A percentile compares a stretch with the other conserved stretches of the same genome.
Evolutionary conservation across 2,329 filamentous ascomycete genomes (phyloP).

Genomic region (Phyllosticta citrichinensis): DNA sequence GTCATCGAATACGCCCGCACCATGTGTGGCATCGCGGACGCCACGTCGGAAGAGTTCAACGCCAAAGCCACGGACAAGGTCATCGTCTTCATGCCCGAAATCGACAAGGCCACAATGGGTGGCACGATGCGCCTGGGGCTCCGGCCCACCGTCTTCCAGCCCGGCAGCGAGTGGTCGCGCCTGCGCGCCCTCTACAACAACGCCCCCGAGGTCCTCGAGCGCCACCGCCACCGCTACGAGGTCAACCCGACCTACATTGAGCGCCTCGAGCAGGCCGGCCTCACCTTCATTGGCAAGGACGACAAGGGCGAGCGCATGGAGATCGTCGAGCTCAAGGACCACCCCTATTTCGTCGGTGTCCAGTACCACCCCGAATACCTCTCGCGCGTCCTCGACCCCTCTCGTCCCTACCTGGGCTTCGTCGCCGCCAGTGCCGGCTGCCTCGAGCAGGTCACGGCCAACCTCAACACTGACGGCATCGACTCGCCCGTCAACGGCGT

Average conservation of each 20-base stretch:
- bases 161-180: constrained; percentile 65
- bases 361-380: constrained; percentile 88
- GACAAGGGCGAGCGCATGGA: constrained; percentile 72
- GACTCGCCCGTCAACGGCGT: constrained; percentile 2
- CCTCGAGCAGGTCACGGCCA: constrained; percentile 1
- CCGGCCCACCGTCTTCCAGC: constrained; percentile 65
- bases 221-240: constrained; percentile 84
- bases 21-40: constrained; percentile 53
- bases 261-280: constrained; percentile 54
- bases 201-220: constrained; percentile 46
- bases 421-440: constrained; percentile 63
- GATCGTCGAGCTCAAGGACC: constrained; percentile 69
- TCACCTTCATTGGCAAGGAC: constrained; percentile 72
- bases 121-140: constrained; percentile 81
- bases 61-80: constrained; percentile 54
- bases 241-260: constrained; percentile 74
- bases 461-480: neutral
- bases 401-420: constrained; percentile 72
- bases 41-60: constrained; percentile 48
- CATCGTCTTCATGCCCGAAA: constrained; percentile 89
- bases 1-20: constrained; percentile 82
- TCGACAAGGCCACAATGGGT: constrained; percentile 64
- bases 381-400: constrained; percentile 62
- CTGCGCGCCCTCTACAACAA: constrained; percentile 64
- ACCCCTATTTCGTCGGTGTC: constrained; percentile 76